These are phyloP conservation scores for Zhuliangozyma blackwelliae DNA, from an alignment of 1,139 yeast genomes.

Conservation along the genomic window DNA sequence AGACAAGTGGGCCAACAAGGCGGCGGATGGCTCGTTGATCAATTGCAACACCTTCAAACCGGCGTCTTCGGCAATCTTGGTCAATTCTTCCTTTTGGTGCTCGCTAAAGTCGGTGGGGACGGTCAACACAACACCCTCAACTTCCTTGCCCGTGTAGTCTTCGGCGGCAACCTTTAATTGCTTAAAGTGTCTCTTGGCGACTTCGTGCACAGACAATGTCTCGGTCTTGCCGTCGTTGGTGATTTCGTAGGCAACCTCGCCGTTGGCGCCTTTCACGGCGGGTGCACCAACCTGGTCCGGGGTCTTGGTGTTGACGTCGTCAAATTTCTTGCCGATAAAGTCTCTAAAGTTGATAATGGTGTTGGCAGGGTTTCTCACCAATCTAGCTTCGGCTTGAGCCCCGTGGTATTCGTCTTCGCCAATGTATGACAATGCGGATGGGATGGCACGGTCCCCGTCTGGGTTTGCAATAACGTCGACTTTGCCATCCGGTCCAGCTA, in stretches of 20 bases:
- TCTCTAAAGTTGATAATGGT: conserved; percentile 93
- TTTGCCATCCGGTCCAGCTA: conserved; percentile 80
- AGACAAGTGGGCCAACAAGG: conserved; percentile 72
- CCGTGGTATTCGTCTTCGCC: conserved; percentile 97
- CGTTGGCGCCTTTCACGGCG: conserved; percentile 63
- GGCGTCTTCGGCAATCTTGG: conserved; percentile 60
- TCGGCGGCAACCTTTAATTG: conserved; percentile 86
- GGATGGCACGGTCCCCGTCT: conserved; percentile 97
- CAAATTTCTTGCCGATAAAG: conserved; percentile 73
- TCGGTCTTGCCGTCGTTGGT: conserved; percentile 42
- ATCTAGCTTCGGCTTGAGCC: conserved; percentile 89
- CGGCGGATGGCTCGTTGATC: conserved; percentile 91
- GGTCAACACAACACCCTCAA: conserved; percentile 83
- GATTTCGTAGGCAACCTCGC: conserved; percentile 67
- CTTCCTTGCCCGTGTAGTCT: conserved; percentile 79
- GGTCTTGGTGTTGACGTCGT: conserved; percentile 66
- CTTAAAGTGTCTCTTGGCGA: conserved; percentile 76
- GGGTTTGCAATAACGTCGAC: conserved; percentile 98
- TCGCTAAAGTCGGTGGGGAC: conserved; percentile 88
- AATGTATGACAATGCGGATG: conserved; percentile 86
- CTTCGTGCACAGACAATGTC: conserved; percentile 66
- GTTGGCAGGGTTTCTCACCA: conserved; percentile 83
- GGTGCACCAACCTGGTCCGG: conserved; percentile 52
- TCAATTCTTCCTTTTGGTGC: conserved; percentile 63
- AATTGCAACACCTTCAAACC: conserved; percentile 81